These are phyloP conservation scores for Mycena vitilis DNA, from an alignment of 768 basidiomycete genomes.

Conservation along the genomic window DNA sequence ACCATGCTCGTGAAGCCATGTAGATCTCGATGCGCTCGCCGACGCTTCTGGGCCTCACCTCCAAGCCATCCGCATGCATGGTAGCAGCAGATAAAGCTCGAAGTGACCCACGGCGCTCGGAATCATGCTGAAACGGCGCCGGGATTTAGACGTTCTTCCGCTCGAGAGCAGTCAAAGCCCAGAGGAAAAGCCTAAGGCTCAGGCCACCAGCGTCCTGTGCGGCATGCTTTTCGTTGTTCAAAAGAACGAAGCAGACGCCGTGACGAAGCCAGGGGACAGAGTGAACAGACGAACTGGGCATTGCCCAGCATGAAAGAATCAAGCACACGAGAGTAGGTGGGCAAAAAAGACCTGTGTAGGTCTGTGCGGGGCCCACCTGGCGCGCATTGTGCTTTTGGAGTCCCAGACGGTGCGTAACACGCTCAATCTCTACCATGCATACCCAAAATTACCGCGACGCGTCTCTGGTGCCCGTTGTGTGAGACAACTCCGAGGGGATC, in stretches of 20 bases:
- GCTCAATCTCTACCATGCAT: conserved; percentile 25
- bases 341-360: conserved; percentile 16
- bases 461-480: conserved; percentile 33
- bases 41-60: conserved; percentile 36
- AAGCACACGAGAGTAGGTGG: conserved; percentile 27
- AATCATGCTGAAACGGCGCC: conserved; percentile 30
- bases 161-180: conserved; percentile 31
- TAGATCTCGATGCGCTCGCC: conserved; percentile 35
- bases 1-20: conserved; percentile 33
- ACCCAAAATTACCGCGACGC: conserved; percentile 36
- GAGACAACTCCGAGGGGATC: conserved; percentile 16
- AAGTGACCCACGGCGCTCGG: conserved; percentile 35
- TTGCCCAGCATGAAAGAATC: conserved; percentile 31
- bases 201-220: conserved; percentile 31
- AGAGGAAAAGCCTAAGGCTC: conserved; percentile 34
- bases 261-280: conserved; percentile 20
- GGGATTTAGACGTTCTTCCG: conserved; percentile 36
- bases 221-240: conserved; percentile 21
- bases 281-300: conserved; percentile 14
- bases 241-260: conserved; percentile 16
- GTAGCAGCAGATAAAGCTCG: conserved; percentile 24
- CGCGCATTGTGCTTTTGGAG: conserved; percentile 12
- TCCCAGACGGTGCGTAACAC: conserved; percentile 21
- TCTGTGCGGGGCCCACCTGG: conserved; percentile 30
- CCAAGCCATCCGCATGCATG: conserved; percentile 17